These are phyloP conservation scores for Fusarium clavum DNA, from an alignment of 2,329 filamentous ascomycete genomes.

Conservation along the genomic window DNA sequence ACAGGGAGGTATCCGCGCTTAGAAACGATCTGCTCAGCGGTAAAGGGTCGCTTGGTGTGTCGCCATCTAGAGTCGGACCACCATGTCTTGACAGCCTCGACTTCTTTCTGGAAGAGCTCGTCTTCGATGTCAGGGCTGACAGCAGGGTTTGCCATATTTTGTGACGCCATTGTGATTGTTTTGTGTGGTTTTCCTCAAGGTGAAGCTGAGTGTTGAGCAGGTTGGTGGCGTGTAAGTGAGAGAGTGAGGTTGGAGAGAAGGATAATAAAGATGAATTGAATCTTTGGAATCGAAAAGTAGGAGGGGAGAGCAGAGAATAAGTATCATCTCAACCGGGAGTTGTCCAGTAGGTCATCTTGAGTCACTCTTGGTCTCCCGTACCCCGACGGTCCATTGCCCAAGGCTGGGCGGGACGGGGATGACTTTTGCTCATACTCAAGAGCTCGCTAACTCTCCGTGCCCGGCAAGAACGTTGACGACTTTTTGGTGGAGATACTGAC, in stretches of 20 bases:
- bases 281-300: neutral
- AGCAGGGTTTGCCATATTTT: constrained; percentile 70
- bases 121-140: constrained; percentile 69
- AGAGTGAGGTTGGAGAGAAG: neutral
- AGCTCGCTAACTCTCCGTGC: constrained; percentile 28
- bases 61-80: constrained; percentile 94
- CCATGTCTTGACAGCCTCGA: constrained; percentile 91
- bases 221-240: constrained; percentile 24
- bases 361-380: constrained; percentile 36
- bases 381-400: constrained; percentile 35
- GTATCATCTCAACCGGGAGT: constrained; percentile 41
- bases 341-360: constrained; percentile 15
- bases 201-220: neutral
- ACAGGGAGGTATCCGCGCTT: constrained; percentile 94
- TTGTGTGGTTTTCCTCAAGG: constrained; percentile 1
- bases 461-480: constrained; percentile 10
- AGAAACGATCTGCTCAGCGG: constrained; percentile 94
- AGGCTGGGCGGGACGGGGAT: constrained; percentile 16
- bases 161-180: constrained; percentile 63
- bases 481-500: constrained; percentile 13
- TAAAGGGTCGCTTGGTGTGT: constrained; percentile 91
- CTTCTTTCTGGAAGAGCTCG: constrained; percentile 81
- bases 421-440: constrained; percentile 6
- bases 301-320: constrained; percentile 41
- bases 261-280: constrained; percentile 10